These are phyloP conservation scores for Cyphellophora europaea DNA, from an alignment of 2,329 filamentous ascomycete genomes.

Conservation along the genomic window DNA sequence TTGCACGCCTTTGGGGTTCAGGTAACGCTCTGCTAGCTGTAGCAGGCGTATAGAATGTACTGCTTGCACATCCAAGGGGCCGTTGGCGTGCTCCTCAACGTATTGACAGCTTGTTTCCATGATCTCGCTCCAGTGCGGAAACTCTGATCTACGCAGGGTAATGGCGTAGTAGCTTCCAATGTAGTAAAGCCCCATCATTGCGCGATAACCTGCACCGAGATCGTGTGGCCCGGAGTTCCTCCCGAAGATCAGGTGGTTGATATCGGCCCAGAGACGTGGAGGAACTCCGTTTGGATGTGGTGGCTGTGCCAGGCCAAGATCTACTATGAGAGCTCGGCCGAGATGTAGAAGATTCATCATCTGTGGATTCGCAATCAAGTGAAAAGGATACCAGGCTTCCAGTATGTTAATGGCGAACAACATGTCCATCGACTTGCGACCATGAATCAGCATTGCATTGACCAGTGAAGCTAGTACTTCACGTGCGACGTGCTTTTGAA, in stretches of 20 bases:
- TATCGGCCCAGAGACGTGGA: neutral
- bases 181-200: neutral
- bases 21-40: neutral
- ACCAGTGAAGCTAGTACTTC: neutral
- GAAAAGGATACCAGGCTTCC: neutral
- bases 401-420: neutral
- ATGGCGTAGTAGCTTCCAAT: neutral
- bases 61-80: neutral
- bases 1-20: neutral
- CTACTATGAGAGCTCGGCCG: neutral
- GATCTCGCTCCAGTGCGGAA: neutral
- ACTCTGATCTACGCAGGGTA: neutral
- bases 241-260: neutral
- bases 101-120: neutral
- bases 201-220: neutral
- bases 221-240: neutral
- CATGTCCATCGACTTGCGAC: constrained; percentile 1
- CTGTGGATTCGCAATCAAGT: neutral
- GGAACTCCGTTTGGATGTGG: neutral
- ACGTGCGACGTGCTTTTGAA: neutral
- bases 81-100: neutral
- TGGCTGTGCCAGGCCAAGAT: neutral
- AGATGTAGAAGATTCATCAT: neutral
- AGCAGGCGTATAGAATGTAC: neutral
- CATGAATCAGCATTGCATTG: neutral